phyloP scores from a whole-genome alignment of 805 yeast genomes.

The Saturnispora serradocipensis region DNA sequence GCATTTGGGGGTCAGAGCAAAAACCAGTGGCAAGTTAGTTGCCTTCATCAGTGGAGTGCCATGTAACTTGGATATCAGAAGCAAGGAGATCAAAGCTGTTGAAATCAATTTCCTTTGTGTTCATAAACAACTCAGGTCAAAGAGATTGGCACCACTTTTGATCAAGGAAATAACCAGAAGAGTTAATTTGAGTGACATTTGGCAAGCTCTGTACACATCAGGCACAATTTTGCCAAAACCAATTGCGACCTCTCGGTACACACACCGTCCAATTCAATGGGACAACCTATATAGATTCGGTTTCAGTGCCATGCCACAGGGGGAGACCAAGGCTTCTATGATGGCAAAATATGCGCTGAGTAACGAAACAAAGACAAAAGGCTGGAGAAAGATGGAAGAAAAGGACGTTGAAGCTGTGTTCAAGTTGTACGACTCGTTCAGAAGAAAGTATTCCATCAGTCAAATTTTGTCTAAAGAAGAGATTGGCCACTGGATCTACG shows the following conservation, averaged over 20 bases:
- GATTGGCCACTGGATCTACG: slow-evolving; percentile 73
- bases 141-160: slow-evolving; percentile 87
- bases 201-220: slow-evolving; percentile 96
- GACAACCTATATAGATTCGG: slow-evolving; percentile 81
- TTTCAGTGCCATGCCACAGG: slow-evolving; percentile 70
- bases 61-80: slow-evolving; percentile 48
- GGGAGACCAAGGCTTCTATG: slow-evolving; percentile 59
- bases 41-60: slow-evolving; percentile 94
- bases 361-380: slow-evolving; percentile 36
- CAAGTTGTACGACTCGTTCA: slow-evolving; percentile 51
- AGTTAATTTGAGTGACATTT: slow-evolving; percentile 71
- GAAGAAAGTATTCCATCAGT: slow-evolving; percentile 59
- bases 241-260: slow-evolving; percentile 75
- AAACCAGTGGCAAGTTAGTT: slow-evolving; percentile 63
- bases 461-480: slow-evolving; percentile 63
- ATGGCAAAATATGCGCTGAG: slow-evolving; percentile 53
- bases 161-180: slow-evolving; percentile 92
- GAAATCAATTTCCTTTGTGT: slow-evolving; percentile 93
- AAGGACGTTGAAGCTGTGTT: slow-evolving; percentile 59
- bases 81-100: slow-evolving; percentile 46
- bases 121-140: slow-evolving; percentile 88
- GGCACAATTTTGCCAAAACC: slow-evolving; percentile 93
- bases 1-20: slow-evolving; percentile 90
- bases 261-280: slow-evolving; percentile 94
- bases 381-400: slow-evolving; percentile 48